Evolutionary conservation across 2,329 filamentous ascomycete species (phyloP).

Genomic region (Trichoderma sp.): DNA sequence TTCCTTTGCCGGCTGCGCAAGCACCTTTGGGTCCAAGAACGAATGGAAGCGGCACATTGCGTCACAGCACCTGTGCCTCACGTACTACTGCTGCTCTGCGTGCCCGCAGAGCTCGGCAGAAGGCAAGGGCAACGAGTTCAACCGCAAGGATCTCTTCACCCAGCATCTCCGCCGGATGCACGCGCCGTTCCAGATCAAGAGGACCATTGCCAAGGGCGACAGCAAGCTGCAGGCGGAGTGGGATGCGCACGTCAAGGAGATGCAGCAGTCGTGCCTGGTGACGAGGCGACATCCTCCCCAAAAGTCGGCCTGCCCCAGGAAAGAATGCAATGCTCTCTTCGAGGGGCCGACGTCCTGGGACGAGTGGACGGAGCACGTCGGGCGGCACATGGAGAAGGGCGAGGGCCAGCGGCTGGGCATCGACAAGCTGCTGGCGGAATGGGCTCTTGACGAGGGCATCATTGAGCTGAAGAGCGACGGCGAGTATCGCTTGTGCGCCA

Average conservation of each 20-base stretch:
- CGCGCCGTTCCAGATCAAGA: conserved; percentile 66
- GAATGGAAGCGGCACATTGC: conserved; percentile 96
- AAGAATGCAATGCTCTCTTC: conserved; percentile 72
- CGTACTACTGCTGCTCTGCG: conserved; percentile 65
- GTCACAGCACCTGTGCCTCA: conserved; percentile 79
- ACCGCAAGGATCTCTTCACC: conserved; percentile 93
- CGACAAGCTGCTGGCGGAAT: conserved; percentile 59
- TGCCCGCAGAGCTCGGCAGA: conserved; percentile 58
- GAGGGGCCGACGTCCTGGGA: conserved; percentile 79
- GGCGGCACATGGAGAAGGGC: conserved; percentile 80
- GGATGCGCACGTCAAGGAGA: conserved; percentile 67
- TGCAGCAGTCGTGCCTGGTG: conserved; percentile 74
- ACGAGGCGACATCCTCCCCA: conserved; percentile 70
- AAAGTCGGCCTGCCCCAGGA: conserved; percentile 68
- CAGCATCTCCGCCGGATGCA: conserved; percentile 97
- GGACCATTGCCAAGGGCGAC: conserved; percentile 59
- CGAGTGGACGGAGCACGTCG: conserved; percentile 89
- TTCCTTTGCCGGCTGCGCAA: conserved; percentile 77
- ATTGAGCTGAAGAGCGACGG: conserved; percentile 61
- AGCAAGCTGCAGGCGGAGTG: conserved; percentile 63
- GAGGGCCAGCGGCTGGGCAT: conserved; percentile 61
- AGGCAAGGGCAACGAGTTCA: conserved; percentile 72
- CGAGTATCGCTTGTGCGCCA: conserved; percentile 54
- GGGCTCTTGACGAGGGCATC: conserved; percentile 65
- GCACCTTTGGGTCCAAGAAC: conserved; percentile 89